Conservation (phyloP, 176 grass and related monocot genomes). For the Raddia guianensis region DNA sequence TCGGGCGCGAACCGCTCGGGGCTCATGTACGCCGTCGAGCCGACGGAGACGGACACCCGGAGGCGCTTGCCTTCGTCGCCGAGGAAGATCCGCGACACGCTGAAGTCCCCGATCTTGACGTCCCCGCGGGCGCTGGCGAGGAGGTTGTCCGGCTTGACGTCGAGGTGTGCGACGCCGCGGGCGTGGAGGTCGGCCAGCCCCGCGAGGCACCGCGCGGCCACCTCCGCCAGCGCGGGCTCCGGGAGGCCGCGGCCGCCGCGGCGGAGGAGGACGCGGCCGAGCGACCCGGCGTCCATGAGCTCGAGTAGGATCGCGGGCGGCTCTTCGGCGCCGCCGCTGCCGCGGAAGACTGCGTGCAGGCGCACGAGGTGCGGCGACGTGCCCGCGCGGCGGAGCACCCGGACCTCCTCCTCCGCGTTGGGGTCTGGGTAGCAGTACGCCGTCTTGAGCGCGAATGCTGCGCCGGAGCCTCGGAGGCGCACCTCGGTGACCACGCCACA, state of each 20-base stretch:
- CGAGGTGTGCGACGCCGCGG: constrained; percentile 42
- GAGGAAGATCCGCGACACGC: constrained; percentile 41
- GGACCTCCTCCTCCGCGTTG: constrained; percentile 23
- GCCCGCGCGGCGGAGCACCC: constrained; percentile 40
- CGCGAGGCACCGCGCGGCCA: constrained; percentile 43
- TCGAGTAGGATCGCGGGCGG: constrained; percentile 39
- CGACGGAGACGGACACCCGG: constrained; percentile 28
- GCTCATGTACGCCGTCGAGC: constrained; percentile 37
- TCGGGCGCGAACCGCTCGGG: constrained; percentile 53
- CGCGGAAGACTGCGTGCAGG: constrained; percentile 39
- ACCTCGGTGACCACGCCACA: too few relatives aligned
- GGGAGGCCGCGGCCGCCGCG: constrained; percentile 23
- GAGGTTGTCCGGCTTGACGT: constrained; percentile 52
- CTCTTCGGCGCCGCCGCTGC: neutral
- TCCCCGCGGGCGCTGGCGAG: constrained; percentile 26
- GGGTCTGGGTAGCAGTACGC: constrained; percentile 5
- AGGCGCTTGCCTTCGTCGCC: neutral
- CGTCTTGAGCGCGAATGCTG: constrained; percentile 53
- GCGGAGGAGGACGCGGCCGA: constrained; percentile 29
- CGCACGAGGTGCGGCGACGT: constrained; percentile 45
- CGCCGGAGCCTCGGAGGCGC: constrained; percentile 28
- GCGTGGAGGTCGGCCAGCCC: constrained; percentile 49
- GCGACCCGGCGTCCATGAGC: constrained; percentile 63
- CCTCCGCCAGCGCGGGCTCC: constrained; percentile 43
- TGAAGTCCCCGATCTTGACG: constrained; percentile 55